phyloP scores from a whole-genome alignment of 2,329 filamentous ascomycete genomes.

The Monosporascus sp. region DNA sequence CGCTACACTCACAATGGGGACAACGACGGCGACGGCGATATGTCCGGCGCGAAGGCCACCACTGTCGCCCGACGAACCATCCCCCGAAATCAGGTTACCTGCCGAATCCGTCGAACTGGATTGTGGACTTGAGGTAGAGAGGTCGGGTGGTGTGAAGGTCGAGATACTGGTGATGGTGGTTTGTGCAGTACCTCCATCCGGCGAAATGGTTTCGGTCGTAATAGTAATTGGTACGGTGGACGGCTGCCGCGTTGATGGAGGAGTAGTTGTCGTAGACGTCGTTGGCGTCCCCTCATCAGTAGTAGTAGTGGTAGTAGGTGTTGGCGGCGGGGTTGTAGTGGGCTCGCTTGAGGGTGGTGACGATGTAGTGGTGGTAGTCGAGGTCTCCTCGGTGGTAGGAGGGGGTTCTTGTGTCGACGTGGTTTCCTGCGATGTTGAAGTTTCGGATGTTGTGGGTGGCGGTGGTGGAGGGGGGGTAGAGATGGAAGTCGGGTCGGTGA shows the following conservation, averaged over 20 bases:
- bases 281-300: background rate
- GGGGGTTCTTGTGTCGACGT: conserved; percentile 3
- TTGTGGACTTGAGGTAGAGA: conserved; percentile 4
- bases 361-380: conserved; percentile 4
- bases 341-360: background rate
- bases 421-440: conserved; percentile 1
- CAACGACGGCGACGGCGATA: conserved; percentile 89
- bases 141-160: conserved; percentile 12
- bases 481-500: background rate
- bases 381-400: conserved; percentile 10
- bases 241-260: conserved; percentile 5
- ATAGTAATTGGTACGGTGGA: conserved; percentile 4
- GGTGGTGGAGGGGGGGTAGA: conserved; percentile 1
- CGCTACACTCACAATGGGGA: conserved; percentile 85
- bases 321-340: background rate
- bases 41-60: conserved; percentile 59
- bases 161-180: conserved; percentile 17
- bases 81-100: conserved; percentile 12
- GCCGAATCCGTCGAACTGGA: conserved; percentile 12
- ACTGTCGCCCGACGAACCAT: conserved; percentile 20
- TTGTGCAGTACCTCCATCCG: conserved; percentile 3
- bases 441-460: conserved; percentile 2
- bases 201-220: conserved; percentile 1
- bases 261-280: conserved; percentile 4
- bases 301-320: background rate